These are phyloP conservation scores for Fusarium sterilihyphosum DNA, from an alignment of 2,329 filamentous ascomycete genomes.

Conservation along the genomic window DNA sequence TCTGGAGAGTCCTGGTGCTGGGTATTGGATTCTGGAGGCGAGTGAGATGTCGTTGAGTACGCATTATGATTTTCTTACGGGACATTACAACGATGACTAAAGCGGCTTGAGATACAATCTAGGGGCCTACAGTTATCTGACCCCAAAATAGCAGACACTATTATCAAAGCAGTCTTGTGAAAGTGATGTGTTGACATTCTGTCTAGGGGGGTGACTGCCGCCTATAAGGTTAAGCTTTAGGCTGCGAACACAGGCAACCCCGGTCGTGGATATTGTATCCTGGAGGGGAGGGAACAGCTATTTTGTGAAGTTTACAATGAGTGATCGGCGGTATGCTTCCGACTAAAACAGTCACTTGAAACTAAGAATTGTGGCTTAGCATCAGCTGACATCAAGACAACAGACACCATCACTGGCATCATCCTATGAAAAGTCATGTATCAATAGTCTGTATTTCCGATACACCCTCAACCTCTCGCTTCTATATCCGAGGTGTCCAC, in stretches of 20 bases:
- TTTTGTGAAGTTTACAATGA: not conserved
- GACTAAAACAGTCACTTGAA: not conserved
- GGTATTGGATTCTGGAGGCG: conserved; percentile 11
- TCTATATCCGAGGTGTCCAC: not conserved
- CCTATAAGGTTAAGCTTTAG: too few relatives aligned
- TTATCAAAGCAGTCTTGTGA: too few relatives aligned
- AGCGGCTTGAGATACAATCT: not conserved
- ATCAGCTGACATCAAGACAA: not conserved
- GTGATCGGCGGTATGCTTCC: not conserved
- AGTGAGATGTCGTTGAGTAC: not conserved
- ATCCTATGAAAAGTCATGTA: not conserved
- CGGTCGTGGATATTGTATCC: not conserved
- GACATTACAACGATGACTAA: not conserved
- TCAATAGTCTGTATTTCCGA: not conserved
- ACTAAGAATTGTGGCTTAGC: not conserved
- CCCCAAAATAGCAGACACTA: accelerated
- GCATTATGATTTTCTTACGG: not conserved
- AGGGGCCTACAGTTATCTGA: not conserved
- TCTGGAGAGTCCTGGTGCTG: not conserved
- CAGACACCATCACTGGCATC: too few relatives aligned
- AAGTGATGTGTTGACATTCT: not conserved
- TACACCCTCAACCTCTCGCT: not conserved
- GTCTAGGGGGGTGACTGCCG: too few relatives aligned
- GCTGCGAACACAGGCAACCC: too few relatives aligned
- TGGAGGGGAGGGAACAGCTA: not conserved